Evolutionary conservation across 495 filamentous ascomycete genomes (phyloP), one percentile per base, ranked within the genome.

Genomic region (Hypomontagnella submonticulosa): DNA sequence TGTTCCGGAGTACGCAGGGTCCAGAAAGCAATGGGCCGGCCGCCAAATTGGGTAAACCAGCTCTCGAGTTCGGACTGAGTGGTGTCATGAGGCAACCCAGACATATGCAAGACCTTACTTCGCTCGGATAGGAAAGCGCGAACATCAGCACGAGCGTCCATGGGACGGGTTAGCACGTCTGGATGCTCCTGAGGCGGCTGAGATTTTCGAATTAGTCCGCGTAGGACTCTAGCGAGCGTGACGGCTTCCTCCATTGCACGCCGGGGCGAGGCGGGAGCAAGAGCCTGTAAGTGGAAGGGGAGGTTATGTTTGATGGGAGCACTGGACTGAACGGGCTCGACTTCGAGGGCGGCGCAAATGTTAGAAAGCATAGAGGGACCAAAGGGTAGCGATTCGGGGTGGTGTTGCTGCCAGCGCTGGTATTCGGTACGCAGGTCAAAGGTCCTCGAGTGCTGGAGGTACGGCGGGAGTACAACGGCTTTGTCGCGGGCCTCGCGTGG

Each of bases 21-120:
- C 94, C 94, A 99, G 78, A 99, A 99, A 16, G 94, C 94, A 80
- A 98, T 98, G n/a, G 95, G 95, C 13, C 95, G 90, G 41, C 95
- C 95, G 56, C 95, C 94, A 71, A 96, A 99, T 74, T 99, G 95
- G 19, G 95, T 99, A 76, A 97, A 99, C 95, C 95, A 99, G 76
- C 92, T 97, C 80, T 98, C 95, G 33, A 99, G 82, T 77, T 98
- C 95, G 12, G 93, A 97, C 79, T 99, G 95, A 1, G 95, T 99
- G 20, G 95, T 99, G 71, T 99, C 95, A 73, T 99, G 95, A 38
- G 95, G 95, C 47, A 99, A 84, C 36, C 95, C 95, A 67, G 91
- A 96, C 86, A 99, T 92, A 77, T 99, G 95, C 61, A 99, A 85
- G 11, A 98, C 92, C 81, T 99, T 99, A 82, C 93, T 97, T 50